Base-by-base conservation (phyloP, 2,329 filamentous ascomycete species). In the Penicillium sp. region DNA sequence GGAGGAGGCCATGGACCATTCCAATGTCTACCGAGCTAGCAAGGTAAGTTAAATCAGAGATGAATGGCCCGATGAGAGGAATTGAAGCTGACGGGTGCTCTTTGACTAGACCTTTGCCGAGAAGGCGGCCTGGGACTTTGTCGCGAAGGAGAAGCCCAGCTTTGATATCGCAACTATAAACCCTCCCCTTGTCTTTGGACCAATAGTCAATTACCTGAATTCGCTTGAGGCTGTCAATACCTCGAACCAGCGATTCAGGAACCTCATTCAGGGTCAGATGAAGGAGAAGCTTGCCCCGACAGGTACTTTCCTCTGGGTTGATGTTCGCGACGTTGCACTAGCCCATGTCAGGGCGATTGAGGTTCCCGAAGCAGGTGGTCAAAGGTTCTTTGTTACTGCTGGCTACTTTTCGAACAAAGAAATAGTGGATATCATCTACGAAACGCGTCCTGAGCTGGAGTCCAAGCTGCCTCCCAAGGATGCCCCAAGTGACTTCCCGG, bases 221-320 rank as follows among this genome's bases (percentile, higher is more conserved):
- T 75, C 70, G 15, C 70, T 86, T 0, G 75, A 79, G n/a, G 69
- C 68, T 2, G 69, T 89, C 46, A 90, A 89, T 67, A 86, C 83
- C 1, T 86, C 83, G 10, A 89, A 88, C 60, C 75, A 81, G 51
- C 77, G 81, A 14, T 75, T 87, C 38, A 70, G 78, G 7, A 74
- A 83, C 45, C 65, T 86, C 36, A 73, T 83, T n/a, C 75, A 72
- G 5, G 85, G 84, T 13, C 75, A 78, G 43, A 75, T 70, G 59
- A 81, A 78, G 48, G 67, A 76, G 2, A 70, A 73, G 17, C 73
- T 85, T 7, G 71, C 76, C 0, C 71, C 79, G 0, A 84, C 79
- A 0, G 76, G 74, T 0, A 74, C 75, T 1, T 81, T 70, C 54
- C 68, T 81, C 1, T 84, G 78, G 68, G 77, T 83, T 2, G 58